Evolutionary conservation across 2,329 filamentous ascomycete species (phyloP).

Genomic region (Nannizzia gypsea): DNA sequence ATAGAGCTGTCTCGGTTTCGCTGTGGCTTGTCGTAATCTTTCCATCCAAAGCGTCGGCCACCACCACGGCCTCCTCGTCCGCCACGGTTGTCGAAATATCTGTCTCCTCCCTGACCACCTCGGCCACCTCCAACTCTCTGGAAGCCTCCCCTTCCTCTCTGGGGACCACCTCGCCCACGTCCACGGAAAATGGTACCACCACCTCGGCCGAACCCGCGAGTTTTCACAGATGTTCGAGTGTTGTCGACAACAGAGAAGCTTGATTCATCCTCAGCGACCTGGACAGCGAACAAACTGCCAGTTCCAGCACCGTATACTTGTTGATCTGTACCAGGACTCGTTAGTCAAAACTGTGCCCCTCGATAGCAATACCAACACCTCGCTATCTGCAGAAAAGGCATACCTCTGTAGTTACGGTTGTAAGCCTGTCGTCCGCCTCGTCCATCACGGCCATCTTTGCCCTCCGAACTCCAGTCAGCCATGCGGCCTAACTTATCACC

Average conservation of each 20-base stretch:
- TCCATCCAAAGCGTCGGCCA: conserved; percentile 90
- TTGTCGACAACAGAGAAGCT: conserved; percentile 98
- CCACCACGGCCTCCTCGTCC: conserved; percentile 55
- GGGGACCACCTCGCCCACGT: conserved; percentile 36
- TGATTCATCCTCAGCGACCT: conserved; percentile 87
- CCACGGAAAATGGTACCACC: conserved; percentile 83
- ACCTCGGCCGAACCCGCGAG: conserved; percentile 67
- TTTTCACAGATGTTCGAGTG: conserved; percentile 72
- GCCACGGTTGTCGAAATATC: conserved; percentile 58
- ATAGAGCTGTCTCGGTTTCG: conserved; percentile 93
- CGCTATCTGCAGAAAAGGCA: conserved; percentile 11
- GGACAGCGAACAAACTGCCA: conserved; percentile 76
- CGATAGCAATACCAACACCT: neutral
- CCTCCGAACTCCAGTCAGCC: conserved; percentile 93
- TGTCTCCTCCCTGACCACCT: conserved; percentile 51
- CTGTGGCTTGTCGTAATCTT: conserved; percentile 95
- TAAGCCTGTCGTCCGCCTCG: conserved; percentile 77
- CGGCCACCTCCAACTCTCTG: conserved; percentile 58
- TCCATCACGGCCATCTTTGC: conserved; percentile 59
- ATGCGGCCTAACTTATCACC: conserved; percentile 97
- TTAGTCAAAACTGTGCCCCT: conserved; percentile 10
- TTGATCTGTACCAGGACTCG: conserved; percentile 51
- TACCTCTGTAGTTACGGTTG: conserved; percentile 86
- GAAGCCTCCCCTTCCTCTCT: conserved; percentile 59
- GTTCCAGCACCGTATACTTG: conserved; percentile 91